Evolutionary conservation across 768 basidiomycete genomes (phyloP), one percentile per base, ranked within the genome.

Genomic region (Lactarius evosmus): DNA sequence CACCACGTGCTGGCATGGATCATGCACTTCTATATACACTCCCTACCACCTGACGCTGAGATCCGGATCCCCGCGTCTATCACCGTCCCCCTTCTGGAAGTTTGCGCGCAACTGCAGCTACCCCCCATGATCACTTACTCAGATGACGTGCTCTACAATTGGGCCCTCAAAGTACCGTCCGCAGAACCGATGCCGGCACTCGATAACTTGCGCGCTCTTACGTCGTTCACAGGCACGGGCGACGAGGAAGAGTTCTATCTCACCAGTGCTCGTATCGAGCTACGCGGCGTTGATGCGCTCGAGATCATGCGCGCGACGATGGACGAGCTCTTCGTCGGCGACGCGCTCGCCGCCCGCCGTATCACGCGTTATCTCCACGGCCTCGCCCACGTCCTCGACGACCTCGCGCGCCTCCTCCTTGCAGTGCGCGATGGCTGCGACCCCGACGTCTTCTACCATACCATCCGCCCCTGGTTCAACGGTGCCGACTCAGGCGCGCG

Each of bases 201-300:
- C 6, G 75, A 85, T 59, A 87, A 92, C 70, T 78, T 95, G 56
- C 81, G 82, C 50, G 83, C 81, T 63, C 78, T 80, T 64, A 86
- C 86, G 1, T 76, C 83, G 49, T 96, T 97, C 77, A 94, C 95
- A 1, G 82, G 83, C 25, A 88, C 88, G 5, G 74, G 74, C 22
- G 91, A 93, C 70, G 95, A 98, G 73, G 81, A 84, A 57, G 89
- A 91, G 65, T 98, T 98, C 71, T 97, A 91, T 76, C 80, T 96
- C 53, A 81, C 86, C 51, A 94, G 93, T 0, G 85, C 92, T 2
- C 84, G 90, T 1, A 91, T 95, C 70, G 95, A 98, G 73, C 80
- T 96, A 19, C 82, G 84, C 29, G 95, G 94, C 14, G 92, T 90
- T 1, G 84, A 87, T 56, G 91, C 89, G 0, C 84, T 98, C n/a